phyloP scores from a whole-genome alignment of 2,329 filamentous ascomycete genomes.

The Fusarium chaquense region DNA sequence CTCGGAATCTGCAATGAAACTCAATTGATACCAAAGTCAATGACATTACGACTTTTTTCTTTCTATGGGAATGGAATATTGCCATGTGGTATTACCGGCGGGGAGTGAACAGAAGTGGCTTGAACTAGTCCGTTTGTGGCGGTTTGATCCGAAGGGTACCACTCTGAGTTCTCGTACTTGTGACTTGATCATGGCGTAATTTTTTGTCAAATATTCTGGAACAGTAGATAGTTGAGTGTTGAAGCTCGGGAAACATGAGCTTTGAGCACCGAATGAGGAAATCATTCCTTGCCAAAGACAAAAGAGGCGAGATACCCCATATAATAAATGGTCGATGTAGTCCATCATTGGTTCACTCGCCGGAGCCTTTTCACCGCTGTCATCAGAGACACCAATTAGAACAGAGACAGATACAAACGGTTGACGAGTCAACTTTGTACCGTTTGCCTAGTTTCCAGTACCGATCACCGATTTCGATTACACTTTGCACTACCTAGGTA shows the following conservation, averaged over 20 bases:
- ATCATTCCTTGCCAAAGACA: background rate
- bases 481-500: background rate
- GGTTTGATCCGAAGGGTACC: background rate
- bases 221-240: background rate
- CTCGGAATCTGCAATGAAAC: too few species aligned
- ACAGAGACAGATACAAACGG: background rate
- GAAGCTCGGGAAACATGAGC: background rate
- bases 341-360: background rate
- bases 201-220: background rate
- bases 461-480: background rate
- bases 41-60: slow-evolving; percentile 22
- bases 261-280: background rate
- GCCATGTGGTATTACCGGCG: slow-evolving; percentile 18
- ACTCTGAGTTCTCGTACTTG: slow-evolving; percentile 8
- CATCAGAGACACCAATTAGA: background rate
- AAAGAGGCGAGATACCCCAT: background rate
- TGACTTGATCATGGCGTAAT: slow-evolving; percentile 38
- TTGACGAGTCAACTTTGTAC: background rate
- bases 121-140: background rate
- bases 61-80: background rate
- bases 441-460: background rate
- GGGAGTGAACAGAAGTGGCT: background rate
- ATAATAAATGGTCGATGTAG: background rate
- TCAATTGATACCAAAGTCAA: slow-evolving; percentile 22
- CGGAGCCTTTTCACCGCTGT: background rate